Base-by-base conservation (phyloP, 148 eudicot species). In the Rhododendron simsii region DNA sequence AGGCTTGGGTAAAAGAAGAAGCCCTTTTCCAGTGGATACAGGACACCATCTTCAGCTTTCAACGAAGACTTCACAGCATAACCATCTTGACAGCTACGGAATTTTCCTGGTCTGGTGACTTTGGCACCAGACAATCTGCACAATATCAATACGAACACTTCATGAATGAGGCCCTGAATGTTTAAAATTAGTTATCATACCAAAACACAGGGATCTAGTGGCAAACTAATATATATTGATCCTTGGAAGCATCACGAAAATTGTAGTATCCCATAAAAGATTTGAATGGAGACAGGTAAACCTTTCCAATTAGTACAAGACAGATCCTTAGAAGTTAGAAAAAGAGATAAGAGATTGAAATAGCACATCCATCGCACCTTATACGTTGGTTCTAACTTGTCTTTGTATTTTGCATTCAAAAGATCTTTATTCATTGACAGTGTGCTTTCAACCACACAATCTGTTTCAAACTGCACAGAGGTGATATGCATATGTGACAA, bases 1-100 rank as follows among this genome's bases (percentile, higher is more conserved):
- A 55, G 99, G 99, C 89, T 95, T 97, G 41, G 99, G 99, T 83
- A 87, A 90, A 97, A 97, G 94, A 97, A 97, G 81, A 97, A 97
- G 90, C 99, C 90, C 92, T 97, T 97, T 86, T 97, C 99, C 83
- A 97, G 99, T 5, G 99, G 98, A 92, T 95, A 97, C 16, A 97
- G 89, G 79, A 95, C 88, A 50, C 99, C 99, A 83, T 97, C 99
- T 93, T 97, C 99, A 84, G 99, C 99, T 89, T 97, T 97, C 89
- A 97, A 83, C 28, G 99, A 97, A 15, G 99, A 94, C 88, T 97
- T 97, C 71, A 97, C 99, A 85, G 98, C 98, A 91, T 94, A 94
- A 63, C 99, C 99, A 83, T 95, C 93, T 88, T 93, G 98, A 91
- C 91, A 90, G 85, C 99, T 97, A 59, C 98, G 96, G 91, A 97